Conservation (phyloP, 192 early-diverging fungal genomes). For the Haplosporangium gracile region DNA sequence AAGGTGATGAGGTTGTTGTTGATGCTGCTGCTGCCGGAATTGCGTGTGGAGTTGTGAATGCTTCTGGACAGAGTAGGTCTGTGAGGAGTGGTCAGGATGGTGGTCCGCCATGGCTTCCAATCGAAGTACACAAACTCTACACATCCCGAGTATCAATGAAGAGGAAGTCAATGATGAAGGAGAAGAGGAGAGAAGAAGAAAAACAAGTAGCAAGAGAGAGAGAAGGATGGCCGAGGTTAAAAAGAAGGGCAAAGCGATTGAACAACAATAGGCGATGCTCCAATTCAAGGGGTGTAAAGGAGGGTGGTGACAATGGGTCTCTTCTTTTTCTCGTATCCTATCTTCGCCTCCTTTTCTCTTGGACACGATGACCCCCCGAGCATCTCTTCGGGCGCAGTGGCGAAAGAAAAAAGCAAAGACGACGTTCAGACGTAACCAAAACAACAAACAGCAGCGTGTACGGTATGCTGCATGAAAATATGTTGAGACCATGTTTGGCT, state of each 20-base stretch:
- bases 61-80: conserved; percentile 27
- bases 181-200: not conserved
- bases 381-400: conserved; percentile 1
- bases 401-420: not conserved
- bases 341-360: not conserved
- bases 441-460: not conserved
- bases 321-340: not conserved
- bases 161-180: not conserved
- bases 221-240: not conserved
- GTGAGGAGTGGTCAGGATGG: conserved; percentile 40
- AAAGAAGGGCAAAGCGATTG: not conserved
- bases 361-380: not conserved
- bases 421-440: not conserved
- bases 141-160: not conserved
- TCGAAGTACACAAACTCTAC: conserved; percentile 7
- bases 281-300: not conserved
- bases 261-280: not conserved
- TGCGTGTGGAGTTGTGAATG: conserved; percentile 4
- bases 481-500: not conserved
- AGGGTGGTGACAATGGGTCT: not conserved
- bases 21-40: not conserved
- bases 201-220: not conserved
- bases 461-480: not conserved
- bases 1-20: conserved; percentile 7
- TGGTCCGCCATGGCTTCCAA: conserved; percentile 27